phyloP scores from a whole-genome alignment of 805 yeast species.

The Myxozyma lipomycoides region DNA sequence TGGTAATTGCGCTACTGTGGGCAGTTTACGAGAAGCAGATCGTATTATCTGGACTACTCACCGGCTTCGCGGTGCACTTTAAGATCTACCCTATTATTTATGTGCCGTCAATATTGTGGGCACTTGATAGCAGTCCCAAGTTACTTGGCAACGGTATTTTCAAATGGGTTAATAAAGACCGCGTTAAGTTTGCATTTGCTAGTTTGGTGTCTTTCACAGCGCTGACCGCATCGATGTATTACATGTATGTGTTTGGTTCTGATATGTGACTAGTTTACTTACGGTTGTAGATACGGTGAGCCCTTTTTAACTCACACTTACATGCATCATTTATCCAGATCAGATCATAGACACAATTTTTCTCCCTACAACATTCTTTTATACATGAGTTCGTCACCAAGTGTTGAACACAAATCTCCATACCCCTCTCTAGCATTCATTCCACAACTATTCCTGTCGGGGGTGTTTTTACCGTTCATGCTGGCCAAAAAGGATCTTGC shows the following conservation, averaged over 20 bases:
- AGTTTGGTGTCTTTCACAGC: constrained; percentile 44
- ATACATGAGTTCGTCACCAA: constrained; percentile 39
- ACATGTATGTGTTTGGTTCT: constrained; percentile 28
- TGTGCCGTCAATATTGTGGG: constrained; percentile 51
- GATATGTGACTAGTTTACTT: background rate
- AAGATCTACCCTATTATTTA: constrained; percentile 91
- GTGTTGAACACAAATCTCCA: constrained; percentile 16
- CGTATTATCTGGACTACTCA: constrained; percentile 44
- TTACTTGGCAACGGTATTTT: constrained; percentile 23
- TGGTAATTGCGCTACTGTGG: constrained; percentile 55
- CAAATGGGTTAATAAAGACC: constrained; percentile 43
- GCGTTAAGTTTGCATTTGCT: constrained; percentile 44
- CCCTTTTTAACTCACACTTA: constrained; percentile 77
- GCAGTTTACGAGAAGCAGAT: constrained; percentile 43
- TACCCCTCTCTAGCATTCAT: constrained; percentile 66
- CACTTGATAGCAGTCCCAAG: constrained; percentile 22
- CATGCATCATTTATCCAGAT: constrained; percentile 72
- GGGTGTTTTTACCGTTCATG: constrained; percentile 53
- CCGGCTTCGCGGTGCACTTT: constrained; percentile 83
- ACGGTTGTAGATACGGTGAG: constrained; percentile 50
- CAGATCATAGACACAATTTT: constrained; percentile 94
- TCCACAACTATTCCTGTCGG: constrained; percentile 70
- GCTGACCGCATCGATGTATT: constrained; percentile 60
- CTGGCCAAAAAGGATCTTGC: constrained; percentile 45
- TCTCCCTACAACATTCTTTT: constrained; percentile 77